Evolutionary conservation across 2,329 filamentous ascomycete species (phyloP), one percentile per base, ranked within the genome.

Genomic region (Lasiodiplodia sp.): DNA sequence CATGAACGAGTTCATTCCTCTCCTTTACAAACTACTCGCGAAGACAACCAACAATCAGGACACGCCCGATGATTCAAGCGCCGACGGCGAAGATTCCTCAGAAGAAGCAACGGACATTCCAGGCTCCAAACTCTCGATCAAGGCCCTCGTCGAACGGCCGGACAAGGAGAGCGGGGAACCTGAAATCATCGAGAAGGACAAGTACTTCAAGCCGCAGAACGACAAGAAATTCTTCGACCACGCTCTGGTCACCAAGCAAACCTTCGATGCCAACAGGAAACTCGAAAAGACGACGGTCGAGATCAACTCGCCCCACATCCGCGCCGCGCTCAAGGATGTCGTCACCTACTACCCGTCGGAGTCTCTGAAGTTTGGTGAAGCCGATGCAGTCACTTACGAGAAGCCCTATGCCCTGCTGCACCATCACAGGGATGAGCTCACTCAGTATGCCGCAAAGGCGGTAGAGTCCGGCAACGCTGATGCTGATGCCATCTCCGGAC

Each of bases 381-480:
- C 69, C 3, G 75, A 64, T 18, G 5, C 47, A 10, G 60, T 83
- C 66, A 74, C 72, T 31, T 78, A 86, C 70, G 76, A 77, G 21
- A 80, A 81, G 4, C 86, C 86, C 2, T 87, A 86, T 71, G 75
- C 76, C 6, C 75, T 84, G n/a, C 77, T 87, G 16, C 78, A 83
- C 55, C 85, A 86, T 69, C 82, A 86, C 71, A 78, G 78, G 14
- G 72, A 75, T 2, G 82, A 82, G 25, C 78, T 87, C 10, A 77
- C 77, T 62, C 31, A 70, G 73, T 44, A 72, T 72, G 53, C 69
- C 68, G 31, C 58, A 8, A 37, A 51, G n/a, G 40, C 44, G 18
- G 23, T 7, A 1, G 60, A 28, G 11, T 38, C 28, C 21, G 40
- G 72, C 70, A 31, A 69, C 69, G 37, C 71, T 71, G 68, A 72